phyloP scores from a whole-genome alignment of 1,284 basidiomycete species.

The Cronartium quercuum region DNA sequence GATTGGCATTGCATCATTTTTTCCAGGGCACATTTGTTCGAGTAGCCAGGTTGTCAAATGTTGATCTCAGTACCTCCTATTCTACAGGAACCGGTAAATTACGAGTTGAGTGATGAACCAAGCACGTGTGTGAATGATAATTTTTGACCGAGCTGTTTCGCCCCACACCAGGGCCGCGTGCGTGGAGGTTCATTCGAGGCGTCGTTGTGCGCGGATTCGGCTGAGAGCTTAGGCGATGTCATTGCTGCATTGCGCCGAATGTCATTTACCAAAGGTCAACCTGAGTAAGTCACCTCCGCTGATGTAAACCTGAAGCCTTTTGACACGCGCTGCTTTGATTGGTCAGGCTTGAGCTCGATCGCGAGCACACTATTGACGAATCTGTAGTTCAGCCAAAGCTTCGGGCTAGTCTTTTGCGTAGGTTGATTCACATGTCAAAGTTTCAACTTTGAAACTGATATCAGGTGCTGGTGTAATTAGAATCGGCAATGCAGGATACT shows the following conservation, averaged over 20 bases:
- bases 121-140: not conserved
- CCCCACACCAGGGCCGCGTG: not conserved
- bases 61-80: not conserved
- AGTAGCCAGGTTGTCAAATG: not conserved
- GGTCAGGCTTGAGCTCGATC: not conserved
- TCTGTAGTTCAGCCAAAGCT: constrained; percentile 2
- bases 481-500: constrained; percentile 33
- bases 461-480: not conserved
- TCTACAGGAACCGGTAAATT: not conserved
- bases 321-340: not conserved
- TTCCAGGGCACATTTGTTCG: constrained; percentile 44
- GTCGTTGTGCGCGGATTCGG: constrained; percentile 52
- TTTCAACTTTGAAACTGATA: not conserved
- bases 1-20: not conserved
- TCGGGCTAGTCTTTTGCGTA: constrained; percentile 17
- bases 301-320: not conserved
- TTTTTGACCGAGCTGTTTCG: not conserved
- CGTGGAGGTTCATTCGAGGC: constrained; percentile 42
- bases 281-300: not conserved
- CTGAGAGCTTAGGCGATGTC: constrained; percentile 45
- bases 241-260: constrained; percentile 15
- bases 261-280: not conserved
- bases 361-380: not conserved
- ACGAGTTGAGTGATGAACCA: not conserved
- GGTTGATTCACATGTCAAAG: not conserved